Evolutionary conservation across 345 rosid species (phyloP).

Genomic region (Turnera subulata): DNA sequence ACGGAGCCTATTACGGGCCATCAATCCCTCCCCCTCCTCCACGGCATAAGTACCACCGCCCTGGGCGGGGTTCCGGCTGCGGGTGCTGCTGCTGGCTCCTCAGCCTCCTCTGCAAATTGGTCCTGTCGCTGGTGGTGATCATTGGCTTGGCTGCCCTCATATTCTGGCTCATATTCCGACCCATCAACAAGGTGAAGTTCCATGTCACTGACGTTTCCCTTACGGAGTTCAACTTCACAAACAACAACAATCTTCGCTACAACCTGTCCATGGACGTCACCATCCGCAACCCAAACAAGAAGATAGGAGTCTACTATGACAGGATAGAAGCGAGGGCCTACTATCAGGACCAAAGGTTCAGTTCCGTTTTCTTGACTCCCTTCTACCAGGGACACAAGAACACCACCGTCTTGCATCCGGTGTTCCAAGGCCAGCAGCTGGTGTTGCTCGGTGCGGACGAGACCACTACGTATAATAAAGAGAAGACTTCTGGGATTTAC

Average conservation of each 20-base stretch:
- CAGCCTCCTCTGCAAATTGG: constrained; percentile 36
- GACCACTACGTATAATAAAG: constrained; percentile 26
- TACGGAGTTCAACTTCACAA: constrained; percentile 29
- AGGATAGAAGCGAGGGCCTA: constrained; percentile 25
- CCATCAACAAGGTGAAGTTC: constrained; percentile 32
- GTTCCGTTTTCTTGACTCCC: constrained; percentile 24
- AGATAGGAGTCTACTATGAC: constrained; percentile 38
- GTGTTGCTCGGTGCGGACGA: constrained; percentile 29
- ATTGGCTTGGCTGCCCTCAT: constrained; percentile 28
- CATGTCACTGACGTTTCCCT: constrained; percentile 37
- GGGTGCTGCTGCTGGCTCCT: constrained; percentile 64
- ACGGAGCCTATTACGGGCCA: constrained; percentile 74
- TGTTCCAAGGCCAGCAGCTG: constrained; percentile 34
- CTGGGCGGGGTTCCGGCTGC: constrained; percentile 41
- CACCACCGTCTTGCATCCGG: constrained; percentile 44
- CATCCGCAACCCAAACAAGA: constrained; percentile 39
- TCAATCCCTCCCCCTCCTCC: constrained; percentile 65
- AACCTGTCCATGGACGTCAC: constrained; percentile 30
- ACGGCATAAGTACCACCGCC: constrained; percentile 42
- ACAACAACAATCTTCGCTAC: constrained; percentile 28
- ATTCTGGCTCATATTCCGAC: constrained; percentile 44
- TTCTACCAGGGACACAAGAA: constrained; percentile 84
- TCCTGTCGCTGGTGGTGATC: constrained; percentile 33
- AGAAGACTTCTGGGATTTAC: constrained; percentile 38
- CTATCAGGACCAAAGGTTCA: constrained; percentile 41